Evolutionary conservation across 495 filamentous ascomycete genomes (phyloP), one percentile per base, ranked within the genome.

Genomic region (Cetradonia linearis): DNA sequence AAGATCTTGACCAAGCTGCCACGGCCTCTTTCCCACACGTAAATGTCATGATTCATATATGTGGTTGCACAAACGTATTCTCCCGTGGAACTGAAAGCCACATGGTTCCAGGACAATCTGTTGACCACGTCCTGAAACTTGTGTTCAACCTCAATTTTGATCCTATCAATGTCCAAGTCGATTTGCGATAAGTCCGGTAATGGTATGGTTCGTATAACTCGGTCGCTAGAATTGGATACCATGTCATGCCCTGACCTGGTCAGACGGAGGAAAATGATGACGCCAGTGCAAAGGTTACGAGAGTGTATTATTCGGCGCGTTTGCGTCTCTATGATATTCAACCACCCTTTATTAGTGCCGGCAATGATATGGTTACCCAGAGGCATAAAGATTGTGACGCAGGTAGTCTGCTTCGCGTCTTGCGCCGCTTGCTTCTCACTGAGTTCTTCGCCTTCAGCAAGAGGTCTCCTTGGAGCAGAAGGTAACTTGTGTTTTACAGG

Each of bases 121-220:
- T 97, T 96, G 23, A 99, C 92, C 4, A 96, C 88, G 70, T 99
- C 93, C 72, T 96, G 91, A 67, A 96, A 97, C 70, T 95, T 96
- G 70, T 97, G 94, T 69, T 99, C 94, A 27, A 96, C 85, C 37
- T 91, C 87, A 25, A 99, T 78, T 60, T 88, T 84, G 66, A 96
- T 87, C 60, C 70, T 71, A 31, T 72, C 64, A 38, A 70, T 66
- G 52, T 77, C 71, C n/a, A 78, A 71, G 52, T 71, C 74, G 49
- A 77, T 69, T 63, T 72, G 75, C 46, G 72, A 78, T 8, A 86
- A 72, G 64, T 87, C 81, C 2, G 86, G 85, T 66, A 89, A 77
- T 58, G 88, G 80, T 57, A 97, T 83, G 16, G 92, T 96, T 60
- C 93, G 84, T 65, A 98, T 89, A 25, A 96, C 88, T 34, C 93